phyloP scores from a whole-genome alignment of 768 basidiomycete genomes.

The Kwoniella shandongensis region DNA sequence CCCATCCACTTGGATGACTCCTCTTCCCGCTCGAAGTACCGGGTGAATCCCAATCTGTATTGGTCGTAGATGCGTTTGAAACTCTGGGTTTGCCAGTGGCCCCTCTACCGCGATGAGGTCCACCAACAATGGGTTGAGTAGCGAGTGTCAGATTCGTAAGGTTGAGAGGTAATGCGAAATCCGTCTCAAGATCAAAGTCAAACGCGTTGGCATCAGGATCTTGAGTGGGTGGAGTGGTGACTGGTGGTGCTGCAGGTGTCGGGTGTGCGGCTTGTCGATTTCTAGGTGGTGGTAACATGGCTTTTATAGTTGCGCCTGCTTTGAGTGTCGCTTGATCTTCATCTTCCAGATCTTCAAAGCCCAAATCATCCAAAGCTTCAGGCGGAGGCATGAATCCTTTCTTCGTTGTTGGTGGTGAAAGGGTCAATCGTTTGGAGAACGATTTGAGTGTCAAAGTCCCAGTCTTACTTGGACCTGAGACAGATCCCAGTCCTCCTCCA shows the following conservation, averaged over 20 bases:
- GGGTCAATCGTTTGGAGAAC: conserved; percentile 12
- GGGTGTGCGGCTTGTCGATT: neutral
- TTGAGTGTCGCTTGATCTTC: conserved; percentile 45
- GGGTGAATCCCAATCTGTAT: conserved; percentile 37
- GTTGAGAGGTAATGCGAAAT: conserved; percentile 46
- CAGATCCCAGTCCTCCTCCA: too few species aligned
- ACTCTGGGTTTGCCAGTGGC: too few species aligned
- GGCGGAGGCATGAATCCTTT: conserved; percentile 20
- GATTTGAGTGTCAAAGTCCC: neutral
- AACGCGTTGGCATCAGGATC: conserved; percentile 20
- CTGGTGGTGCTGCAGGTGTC: conserved; percentile 1
- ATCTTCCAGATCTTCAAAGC: conserved; percentile 22
- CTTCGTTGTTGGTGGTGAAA: conserved; percentile 17
- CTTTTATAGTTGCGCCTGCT: conserved; percentile 49
- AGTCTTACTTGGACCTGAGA: too few species aligned
- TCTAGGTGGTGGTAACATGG: conserved; percentile 38
- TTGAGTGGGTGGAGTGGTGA: conserved; percentile 10
- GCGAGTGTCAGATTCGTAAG: conserved; percentile 45
- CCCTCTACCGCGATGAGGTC: conserved; percentile 1
- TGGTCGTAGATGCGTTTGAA: conserved; percentile 24
- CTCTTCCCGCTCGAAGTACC: conserved; percentile 20
- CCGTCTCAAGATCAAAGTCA: conserved; percentile 36
- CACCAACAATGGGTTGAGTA: conserved; percentile 19
- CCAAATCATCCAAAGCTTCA: conserved; percentile 34
- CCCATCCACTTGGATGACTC: conserved; percentile 20